These are phyloP conservation scores for Paecilomyces dactylethromorphus DNA, from an alignment of 2,329 filamentous ascomycete genomes.

Conservation along the genomic window DNA sequence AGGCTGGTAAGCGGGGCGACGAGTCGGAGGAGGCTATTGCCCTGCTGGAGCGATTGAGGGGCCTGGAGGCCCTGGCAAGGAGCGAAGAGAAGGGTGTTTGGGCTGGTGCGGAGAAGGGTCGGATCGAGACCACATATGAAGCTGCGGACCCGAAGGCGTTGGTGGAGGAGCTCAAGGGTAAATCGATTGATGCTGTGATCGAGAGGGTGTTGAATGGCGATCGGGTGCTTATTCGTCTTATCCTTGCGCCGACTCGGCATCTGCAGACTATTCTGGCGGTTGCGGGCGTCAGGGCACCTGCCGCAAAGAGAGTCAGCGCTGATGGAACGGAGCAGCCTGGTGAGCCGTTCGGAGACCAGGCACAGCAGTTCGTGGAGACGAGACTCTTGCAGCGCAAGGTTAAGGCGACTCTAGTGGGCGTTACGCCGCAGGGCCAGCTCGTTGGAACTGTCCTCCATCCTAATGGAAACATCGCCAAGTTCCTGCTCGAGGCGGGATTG, in stretches of 20 bases:
- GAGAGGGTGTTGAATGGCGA: conserved; percentile 91
- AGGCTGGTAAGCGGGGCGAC: conserved; percentile 78
- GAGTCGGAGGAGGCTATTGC: conserved; percentile 67
- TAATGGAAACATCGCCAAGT: conserved; percentile 85
- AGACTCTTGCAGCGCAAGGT: conserved; percentile 81
- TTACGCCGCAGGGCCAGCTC: conserved; percentile 86
- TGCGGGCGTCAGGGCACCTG: conserved; percentile 80
- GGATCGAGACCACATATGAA: conserved; percentile 75
- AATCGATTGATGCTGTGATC: conserved; percentile 76
- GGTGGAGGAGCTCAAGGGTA: conserved; percentile 75
- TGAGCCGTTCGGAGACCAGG: conserved; percentile 85
- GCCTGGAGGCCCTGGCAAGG: conserved; percentile 70
- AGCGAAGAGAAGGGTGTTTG: conserved; percentile 76
- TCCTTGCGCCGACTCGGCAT: conserved; percentile 77
- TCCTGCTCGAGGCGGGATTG: conserved; percentile 80
- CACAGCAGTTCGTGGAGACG: conserved; percentile 78
- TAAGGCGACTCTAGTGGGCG: conserved; percentile 73
- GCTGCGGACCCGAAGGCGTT: conserved; percentile 68
- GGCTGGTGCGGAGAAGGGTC: conserved; percentile 55
- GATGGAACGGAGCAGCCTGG: conserved; percentile 76
- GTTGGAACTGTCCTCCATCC: conserved; percentile 83
- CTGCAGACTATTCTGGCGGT: conserved; percentile 81
- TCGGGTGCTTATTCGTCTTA: conserved; percentile 74
- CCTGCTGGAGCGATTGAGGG: conserved; percentile 70
- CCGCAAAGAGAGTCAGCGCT: conserved; percentile 77